Evolutionary conservation across 2,329 filamentous ascomycete species (phyloP).

Genomic region (Sporothrix brasiliensis): DNA sequence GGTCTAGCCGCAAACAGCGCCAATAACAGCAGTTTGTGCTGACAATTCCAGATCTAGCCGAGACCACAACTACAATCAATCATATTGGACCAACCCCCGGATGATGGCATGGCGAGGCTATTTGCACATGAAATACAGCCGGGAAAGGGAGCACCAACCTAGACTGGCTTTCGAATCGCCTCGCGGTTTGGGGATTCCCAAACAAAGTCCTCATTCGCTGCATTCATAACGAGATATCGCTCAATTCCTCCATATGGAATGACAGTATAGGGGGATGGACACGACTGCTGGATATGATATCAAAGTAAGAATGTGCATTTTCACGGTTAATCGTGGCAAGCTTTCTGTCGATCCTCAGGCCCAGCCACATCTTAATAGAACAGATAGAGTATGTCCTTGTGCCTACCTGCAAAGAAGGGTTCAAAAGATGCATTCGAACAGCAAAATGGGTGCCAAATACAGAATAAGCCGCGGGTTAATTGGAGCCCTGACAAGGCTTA

Average conservation of each 20-base stretch:
- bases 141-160: neutral
- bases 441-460: neutral
- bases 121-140: neutral
- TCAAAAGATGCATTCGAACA: neutral
- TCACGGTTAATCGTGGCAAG: neutral
- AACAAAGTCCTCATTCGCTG: no score
- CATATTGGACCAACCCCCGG: neutral
- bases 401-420: neutral
- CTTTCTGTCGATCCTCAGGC: neutral
- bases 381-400: neutral
- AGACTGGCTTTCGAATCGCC: neutral
- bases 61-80: neutral
- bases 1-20: conserved; percentile 14
- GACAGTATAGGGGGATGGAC: no score
- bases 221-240: no score
- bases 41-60: neutral
- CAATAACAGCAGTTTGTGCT: neutral
- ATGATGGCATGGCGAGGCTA: neutral
- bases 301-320: neutral
- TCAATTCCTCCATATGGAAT: no score
- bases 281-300: neutral
- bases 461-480: neutral
- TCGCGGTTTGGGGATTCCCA: no score
- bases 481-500: neutral
- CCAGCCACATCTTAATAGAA: conserved; percentile 4